phyloP scores from a whole-genome alignment of 2,329 filamentous ascomycete species.

The Curvularia eragrostidis region DNA sequence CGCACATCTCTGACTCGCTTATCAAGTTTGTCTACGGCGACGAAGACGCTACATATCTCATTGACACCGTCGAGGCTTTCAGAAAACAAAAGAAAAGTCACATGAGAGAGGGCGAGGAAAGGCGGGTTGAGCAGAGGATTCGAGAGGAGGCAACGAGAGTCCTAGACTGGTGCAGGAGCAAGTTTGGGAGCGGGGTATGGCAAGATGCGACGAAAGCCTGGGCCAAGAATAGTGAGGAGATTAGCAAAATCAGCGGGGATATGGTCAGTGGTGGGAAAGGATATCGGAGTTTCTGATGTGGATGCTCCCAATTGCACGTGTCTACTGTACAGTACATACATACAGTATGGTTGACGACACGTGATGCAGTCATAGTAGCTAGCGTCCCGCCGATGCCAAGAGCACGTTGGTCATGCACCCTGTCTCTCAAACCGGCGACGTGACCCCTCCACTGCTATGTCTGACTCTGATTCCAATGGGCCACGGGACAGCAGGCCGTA shows the following conservation, averaged over 20 bases:
- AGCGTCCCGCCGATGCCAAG: constrained; percentile 10
- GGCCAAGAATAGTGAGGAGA: constrained; percentile 51
- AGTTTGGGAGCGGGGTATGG: constrained; percentile 54
- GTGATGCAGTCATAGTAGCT: neutral
- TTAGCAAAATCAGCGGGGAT: constrained; percentile 50
- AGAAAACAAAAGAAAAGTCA: constrained; percentile 33
- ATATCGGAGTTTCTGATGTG: constrained; percentile 52
- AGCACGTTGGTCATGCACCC: constrained; percentile 1
- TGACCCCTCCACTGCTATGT: neutral
- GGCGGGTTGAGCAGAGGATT: constrained; percentile 41
- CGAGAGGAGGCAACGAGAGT: constrained; percentile 51
- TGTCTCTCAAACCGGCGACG: neutral
- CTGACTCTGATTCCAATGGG: constrained; percentile 3
- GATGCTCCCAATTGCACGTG: neutral
- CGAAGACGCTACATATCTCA: constrained; percentile 31
- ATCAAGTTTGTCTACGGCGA: constrained; percentile 32
- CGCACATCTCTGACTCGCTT: constrained; percentile 14
- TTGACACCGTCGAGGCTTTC: constrained; percentile 50
- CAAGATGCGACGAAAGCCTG: constrained; percentile 55
- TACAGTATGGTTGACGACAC: neutral
- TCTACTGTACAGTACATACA: neutral
- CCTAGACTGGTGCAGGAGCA: constrained; percentile 53
- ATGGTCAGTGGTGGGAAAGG: constrained; percentile 57
- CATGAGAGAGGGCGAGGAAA: constrained; percentile 29
- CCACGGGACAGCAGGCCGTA: constrained; percentile 9